phyloP scores from a whole-genome alignment of 1,284 basidiomycete genomes.

The Volvariella volvacea region DNA sequence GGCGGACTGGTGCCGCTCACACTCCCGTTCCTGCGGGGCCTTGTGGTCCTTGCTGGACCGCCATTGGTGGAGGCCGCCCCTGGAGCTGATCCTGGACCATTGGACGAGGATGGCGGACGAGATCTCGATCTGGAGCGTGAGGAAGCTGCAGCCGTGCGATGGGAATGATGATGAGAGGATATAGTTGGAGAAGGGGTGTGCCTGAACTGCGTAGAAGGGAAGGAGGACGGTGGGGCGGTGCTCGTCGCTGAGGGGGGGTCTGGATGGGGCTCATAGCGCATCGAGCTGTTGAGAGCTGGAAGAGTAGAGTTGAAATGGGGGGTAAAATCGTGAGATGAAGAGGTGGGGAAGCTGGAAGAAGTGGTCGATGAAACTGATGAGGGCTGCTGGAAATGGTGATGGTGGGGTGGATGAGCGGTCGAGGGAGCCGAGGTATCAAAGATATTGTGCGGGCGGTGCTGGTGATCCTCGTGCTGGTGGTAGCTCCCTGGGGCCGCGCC shows the following conservation, averaged over 20 bases:
- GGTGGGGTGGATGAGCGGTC: neutral
- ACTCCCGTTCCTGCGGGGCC: constrained; percentile 41
- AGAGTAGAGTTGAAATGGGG: constrained; percentile 48
- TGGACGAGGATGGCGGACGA: constrained; percentile 27
- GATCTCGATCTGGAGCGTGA: constrained; percentile 43
- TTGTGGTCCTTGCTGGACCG: constrained; percentile 45
- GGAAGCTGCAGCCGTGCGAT: constrained; percentile 9
- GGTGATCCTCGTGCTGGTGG: neutral
- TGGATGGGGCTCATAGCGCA: constrained; percentile 49
- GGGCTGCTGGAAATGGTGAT: neutral
- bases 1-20: constrained; percentile 39
- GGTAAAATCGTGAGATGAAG: constrained; percentile 16
- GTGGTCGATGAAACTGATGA: constrained; percentile 4
- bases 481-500: neutral
- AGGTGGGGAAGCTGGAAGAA: constrained; percentile 2
- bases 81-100: constrained; percentile 12
- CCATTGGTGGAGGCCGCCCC: constrained; percentile 12
- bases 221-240: constrained; percentile 12
- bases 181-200: constrained; percentile 10
- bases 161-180: constrained; percentile 17
- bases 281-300: constrained; percentile 51
- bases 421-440: constrained; percentile 2
- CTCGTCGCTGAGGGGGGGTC: constrained; percentile 15
- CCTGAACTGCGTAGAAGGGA: constrained; percentile 19
- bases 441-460: constrained; percentile 2